Base-by-base conservation (phyloP, 129 eudicot genomes). In the Tagetes patula region DNA sequence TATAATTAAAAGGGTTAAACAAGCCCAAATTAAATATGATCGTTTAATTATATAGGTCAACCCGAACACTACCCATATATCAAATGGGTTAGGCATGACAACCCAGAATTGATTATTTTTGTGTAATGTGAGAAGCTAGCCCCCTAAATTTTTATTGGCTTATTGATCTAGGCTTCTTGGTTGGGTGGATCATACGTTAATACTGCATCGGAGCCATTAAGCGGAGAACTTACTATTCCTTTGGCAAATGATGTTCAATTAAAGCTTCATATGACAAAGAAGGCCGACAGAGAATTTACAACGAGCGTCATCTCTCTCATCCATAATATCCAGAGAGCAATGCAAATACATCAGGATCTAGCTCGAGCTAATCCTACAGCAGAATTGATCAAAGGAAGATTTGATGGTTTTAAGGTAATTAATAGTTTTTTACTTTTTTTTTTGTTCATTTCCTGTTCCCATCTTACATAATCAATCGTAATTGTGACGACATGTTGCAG, bases 191-290 rank as follows among this genome's bases (percentile, higher is more conserved):
- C 93, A 37, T 90, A 90, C 80, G 76, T 83, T 48, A 82, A 81
- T 69, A 77, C 75, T 58, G 63, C 78, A 65, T 66, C 79, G 12
- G 78, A 69, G 71, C 82, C 90, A 33, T 56, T 81, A 61, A 84
- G 65, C 63, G 99, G 97, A 82, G 89, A 86, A 76, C 58, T 90
- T 77, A 76, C 82, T 32, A 60, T 90, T 63, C 84, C 94, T 67
- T 79, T 86, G 90, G 82, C 85, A 4, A 80, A 75, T 82, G 89
- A 81, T 72, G 83, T 38, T 55, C 71, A 83, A 34, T 45, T 93
- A 84, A 86, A 83, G 71, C 92, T 93, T 84, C 87, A 90, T 74
- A 67, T 93, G 84, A 84, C 96, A 66, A 84, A 93, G 97, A 78
- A 81, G 71, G 91, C 96, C 37, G 97, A 94, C 79, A 81, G 83